Evolutionary conservation across 768 basidiomycete genomes (phyloP).

Genomic region (Lactarius deliciosus): DNA sequence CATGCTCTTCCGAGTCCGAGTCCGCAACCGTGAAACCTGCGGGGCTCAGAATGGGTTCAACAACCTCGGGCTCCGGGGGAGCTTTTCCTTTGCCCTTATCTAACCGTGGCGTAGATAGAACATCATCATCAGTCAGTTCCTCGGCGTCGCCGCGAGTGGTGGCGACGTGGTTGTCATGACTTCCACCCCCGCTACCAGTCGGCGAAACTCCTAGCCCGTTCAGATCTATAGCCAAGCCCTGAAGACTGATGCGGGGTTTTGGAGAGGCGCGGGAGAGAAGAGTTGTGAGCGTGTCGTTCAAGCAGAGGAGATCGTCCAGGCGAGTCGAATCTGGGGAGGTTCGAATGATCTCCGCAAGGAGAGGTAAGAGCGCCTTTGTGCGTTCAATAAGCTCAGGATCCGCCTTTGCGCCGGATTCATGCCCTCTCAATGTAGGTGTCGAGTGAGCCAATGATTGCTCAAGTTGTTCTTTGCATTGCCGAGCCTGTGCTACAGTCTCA

Average conservation of each 20-base stretch:
- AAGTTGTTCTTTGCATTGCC: constrained; percentile 35
- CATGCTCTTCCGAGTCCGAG: constrained; percentile 52
- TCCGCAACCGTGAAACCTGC: constrained; percentile 32
- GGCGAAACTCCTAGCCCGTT: constrained; percentile 6
- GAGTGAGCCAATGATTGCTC: constrained; percentile 33
- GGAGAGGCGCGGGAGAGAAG: constrained; percentile 46
- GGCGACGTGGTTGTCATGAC: constrained; percentile 3
- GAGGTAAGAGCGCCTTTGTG: constrained; percentile 51
- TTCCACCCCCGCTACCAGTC: neutral
- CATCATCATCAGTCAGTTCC: constrained; percentile 34
- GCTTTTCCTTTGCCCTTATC: constrained; percentile 82
- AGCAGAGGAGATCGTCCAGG: constrained; percentile 62
- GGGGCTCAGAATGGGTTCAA: constrained; percentile 72
- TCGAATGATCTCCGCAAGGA: constrained; percentile 55
- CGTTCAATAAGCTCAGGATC: constrained; percentile 47
- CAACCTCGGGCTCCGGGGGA: constrained; percentile 63
- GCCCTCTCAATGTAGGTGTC: constrained; percentile 30
- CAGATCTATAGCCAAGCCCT: constrained; percentile 28
- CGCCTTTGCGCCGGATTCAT: constrained; percentile 20
- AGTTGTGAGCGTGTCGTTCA: constrained; percentile 70
- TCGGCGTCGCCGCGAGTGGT: constrained; percentile 13
- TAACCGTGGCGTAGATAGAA: constrained; percentile 57
- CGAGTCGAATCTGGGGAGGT: constrained; percentile 55
- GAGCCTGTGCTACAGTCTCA: constrained; percentile 50
- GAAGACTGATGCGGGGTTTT: constrained; percentile 15